phyloP scores from a whole-genome alignment of 495 filamentous ascomycete species.

The Penicillium angulare region DNA sequence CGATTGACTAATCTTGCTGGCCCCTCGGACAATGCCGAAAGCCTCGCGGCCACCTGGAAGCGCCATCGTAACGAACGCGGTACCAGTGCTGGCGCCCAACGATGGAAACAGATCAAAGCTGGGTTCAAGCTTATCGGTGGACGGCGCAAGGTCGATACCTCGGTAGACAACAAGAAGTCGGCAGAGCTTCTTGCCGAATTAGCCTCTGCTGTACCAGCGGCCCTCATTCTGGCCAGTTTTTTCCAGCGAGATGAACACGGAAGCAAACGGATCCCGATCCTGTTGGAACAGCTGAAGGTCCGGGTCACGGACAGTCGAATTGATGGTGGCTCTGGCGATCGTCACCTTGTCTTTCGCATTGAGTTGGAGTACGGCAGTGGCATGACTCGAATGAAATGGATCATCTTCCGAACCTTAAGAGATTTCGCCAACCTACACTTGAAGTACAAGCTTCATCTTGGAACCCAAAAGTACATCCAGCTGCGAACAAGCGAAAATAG shows the following conservation, averaged over 20 bases:
- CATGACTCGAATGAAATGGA: slow-evolving; percentile 95
- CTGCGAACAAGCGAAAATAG: slow-evolving; percentile 53
- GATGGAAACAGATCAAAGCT: slow-evolving; percentile 84
- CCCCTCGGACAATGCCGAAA: slow-evolving; percentile 54
- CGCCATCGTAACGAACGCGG: slow-evolving; percentile 57
- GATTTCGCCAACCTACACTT: slow-evolving; percentile 93
- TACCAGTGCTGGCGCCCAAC: slow-evolving; percentile 75
- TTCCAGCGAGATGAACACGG: slow-evolving; percentile 96
- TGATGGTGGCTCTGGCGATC: slow-evolving; percentile 61
- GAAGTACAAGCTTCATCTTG: slow-evolving; percentile 81
- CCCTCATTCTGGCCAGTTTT: slow-evolving; percentile 91
- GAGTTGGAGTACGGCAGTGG: slow-evolving; percentile 96
- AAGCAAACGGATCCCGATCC: slow-evolving; percentile 88
- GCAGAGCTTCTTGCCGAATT: slow-evolving; percentile 95
- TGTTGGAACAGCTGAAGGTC: slow-evolving; percentile 93
- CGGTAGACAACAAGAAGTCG: slow-evolving; percentile 90
- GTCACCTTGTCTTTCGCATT: slow-evolving; percentile 85
- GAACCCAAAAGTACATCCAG: slow-evolving; percentile 75
- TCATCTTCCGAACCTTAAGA: slow-evolving; percentile 77
- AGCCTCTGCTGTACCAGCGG: slow-evolving; percentile 85
- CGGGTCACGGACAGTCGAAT: slow-evolving; percentile 78
- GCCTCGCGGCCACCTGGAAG: slow-evolving; percentile 49
- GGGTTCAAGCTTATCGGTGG: slow-evolving; percentile 79
- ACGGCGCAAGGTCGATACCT: slow-evolving; percentile 71
- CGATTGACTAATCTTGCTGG: slow-evolving; percentile 71